A percentile compares a stretch with the other conserved stretches of the same genome.
These are phyloP conservation scores for Umbelopsis vinacea DNA, from an alignment of 192 early-diverging fungal species.

Conservation along the genomic window DNA sequence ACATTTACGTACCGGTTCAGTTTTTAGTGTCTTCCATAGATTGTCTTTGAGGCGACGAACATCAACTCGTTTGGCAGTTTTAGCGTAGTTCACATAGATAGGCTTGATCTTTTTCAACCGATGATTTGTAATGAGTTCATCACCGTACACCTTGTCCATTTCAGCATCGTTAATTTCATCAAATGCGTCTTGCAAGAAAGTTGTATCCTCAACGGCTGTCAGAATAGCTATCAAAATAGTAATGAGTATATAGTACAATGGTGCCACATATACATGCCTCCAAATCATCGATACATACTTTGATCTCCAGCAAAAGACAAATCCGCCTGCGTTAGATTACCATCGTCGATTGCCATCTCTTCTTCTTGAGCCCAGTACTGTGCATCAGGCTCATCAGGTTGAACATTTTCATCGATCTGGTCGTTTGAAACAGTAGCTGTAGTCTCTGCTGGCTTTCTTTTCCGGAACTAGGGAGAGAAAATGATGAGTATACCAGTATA, in stretches of 20 bases:
- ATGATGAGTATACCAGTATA: neutral
- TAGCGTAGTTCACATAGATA: constrained; percentile 78
- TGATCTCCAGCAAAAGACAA: constrained; percentile 19
- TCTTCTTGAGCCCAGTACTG: constrained; percentile 50
- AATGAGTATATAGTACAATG: neutral
- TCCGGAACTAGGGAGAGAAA: neutral
- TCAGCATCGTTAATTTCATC: constrained; percentile 46
- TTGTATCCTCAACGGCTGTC: constrained; percentile 39
- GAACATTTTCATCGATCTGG: neutral
- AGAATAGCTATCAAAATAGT: constrained; percentile 10
- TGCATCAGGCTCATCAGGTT: constrained; percentile 39
- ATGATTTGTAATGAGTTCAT: constrained; percentile 36
- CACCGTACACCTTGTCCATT: constrained; percentile 38
- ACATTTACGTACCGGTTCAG: neutral
- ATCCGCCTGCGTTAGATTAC: neutral
- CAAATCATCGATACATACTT: constrained; percentile 16
- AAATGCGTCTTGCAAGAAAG: constrained; percentile 42
- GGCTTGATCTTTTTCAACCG: constrained; percentile 70
- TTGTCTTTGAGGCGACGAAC: constrained; percentile 97
- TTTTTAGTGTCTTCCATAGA: constrained; percentile 81
- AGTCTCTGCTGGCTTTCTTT: neutral
- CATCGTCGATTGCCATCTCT: neutral
- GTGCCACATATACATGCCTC: neutral
- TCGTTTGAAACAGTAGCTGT: neutral
- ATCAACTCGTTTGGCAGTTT: constrained; percentile 91